phyloP scores from a whole-genome alignment of 371 early-diverging fungal species.

The Fennellomyces sp. region DNA sequence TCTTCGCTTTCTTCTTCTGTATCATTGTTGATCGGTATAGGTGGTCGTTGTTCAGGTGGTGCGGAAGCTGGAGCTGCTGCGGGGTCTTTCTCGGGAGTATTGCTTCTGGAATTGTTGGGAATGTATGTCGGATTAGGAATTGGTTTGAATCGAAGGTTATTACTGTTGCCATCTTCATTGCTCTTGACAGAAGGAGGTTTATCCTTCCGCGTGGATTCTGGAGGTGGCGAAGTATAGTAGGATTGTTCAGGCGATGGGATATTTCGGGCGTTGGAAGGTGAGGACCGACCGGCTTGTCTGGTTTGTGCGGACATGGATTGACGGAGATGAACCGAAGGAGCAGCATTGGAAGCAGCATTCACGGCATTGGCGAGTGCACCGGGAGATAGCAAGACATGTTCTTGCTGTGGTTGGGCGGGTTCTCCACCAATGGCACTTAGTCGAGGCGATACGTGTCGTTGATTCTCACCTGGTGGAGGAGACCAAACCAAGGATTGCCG shows the following conservation, averaged over 20 bases:
- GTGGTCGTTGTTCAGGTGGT: background rate
- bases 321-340: too few species aligned
- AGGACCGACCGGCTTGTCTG: background rate
- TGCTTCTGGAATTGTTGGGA: background rate
- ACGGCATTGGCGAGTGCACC: background rate
- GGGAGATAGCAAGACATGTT: background rate
- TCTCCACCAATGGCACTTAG: too few species aligned
- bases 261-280: background rate
- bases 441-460: background rate
- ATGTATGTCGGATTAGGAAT: conserved; percentile 16
- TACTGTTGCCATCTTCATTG: background rate
- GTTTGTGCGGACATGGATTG: too few species aligned
- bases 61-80: background rate
- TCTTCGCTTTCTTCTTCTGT: conserved; percentile 16
- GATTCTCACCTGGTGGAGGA: background rate
- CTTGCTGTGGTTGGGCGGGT: background rate
- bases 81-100: background rate
- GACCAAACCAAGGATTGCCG: background rate
- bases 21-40: background rate
- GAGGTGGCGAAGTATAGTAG: background rate
- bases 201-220: background rate
- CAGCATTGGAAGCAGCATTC: background rate
- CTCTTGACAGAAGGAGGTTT: background rate
- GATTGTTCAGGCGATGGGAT: background rate
- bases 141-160: conserved; percentile 15